Evolutionary conservation across 1,284 basidiomycete species (phyloP).

Genomic region (Peniophora sp.): DNA sequence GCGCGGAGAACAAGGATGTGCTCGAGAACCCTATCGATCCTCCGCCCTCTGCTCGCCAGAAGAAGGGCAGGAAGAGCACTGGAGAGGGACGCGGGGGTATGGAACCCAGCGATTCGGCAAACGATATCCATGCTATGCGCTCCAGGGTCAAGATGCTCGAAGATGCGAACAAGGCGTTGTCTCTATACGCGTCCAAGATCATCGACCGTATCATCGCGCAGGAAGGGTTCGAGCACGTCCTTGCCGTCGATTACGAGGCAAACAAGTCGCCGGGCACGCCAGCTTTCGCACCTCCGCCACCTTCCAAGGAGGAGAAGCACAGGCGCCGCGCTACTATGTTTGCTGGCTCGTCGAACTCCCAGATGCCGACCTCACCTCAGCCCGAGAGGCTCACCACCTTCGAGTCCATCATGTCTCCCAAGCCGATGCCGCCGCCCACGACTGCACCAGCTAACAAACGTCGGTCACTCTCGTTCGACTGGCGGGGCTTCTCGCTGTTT

Average conservation of each 20-base stretch:
- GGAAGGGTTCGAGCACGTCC: constrained; percentile 90
- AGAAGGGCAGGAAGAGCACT: constrained; percentile 45
- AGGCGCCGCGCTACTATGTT: constrained; percentile 12
- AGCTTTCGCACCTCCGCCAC: constrained; percentile 14
- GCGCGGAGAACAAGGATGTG: constrained; percentile 77
- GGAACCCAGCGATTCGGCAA: constrained; percentile 33
- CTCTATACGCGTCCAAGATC: constrained; percentile 92
- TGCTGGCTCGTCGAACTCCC: constrained; percentile 14
- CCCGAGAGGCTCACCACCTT: constrained; percentile 18
- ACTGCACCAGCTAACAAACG: constrained; percentile 35
- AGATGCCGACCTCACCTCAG: constrained; percentile 28
- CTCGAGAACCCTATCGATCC: constrained; percentile 51
- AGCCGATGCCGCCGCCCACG: constrained; percentile 18
- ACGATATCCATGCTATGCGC: constrained; percentile 62
- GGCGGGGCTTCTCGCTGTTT: constrained; percentile 68
- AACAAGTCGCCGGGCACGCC: constrained; percentile 29
- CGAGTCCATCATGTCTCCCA: constrained; percentile 13
- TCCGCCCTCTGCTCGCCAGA: constrained; percentile 35
- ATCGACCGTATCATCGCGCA: constrained; percentile 91
- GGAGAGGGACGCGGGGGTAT: constrained; percentile 26
- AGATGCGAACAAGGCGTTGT: constrained; percentile 91
- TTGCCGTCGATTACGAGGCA: constrained; percentile 79
- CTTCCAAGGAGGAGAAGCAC: constrained; percentile 7
- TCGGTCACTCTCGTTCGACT: constrained; percentile 75
- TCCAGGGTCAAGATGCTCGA: constrained; percentile 84